phyloP scores from a whole-genome alignment of 2,329 filamentous ascomycete species.

The Epichloe gansuensis region DNA sequence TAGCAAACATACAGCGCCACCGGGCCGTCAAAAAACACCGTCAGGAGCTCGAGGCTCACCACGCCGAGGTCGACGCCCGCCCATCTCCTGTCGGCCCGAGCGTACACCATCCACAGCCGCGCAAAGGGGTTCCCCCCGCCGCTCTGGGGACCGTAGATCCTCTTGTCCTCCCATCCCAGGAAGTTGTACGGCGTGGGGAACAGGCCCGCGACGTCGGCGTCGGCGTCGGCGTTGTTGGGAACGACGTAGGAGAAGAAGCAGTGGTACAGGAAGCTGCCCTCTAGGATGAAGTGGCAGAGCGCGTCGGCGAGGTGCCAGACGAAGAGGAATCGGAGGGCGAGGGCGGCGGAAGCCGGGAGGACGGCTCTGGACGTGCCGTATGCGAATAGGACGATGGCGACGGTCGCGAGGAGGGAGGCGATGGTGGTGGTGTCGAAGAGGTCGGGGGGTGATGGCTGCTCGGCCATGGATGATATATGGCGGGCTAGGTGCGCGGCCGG shows the following conservation, averaged over 20 bases:
- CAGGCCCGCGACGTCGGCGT: slow-evolving; percentile 15
- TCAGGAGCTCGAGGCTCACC: slow-evolving; percentile 52
- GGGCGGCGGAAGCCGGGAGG: slow-evolving; percentile 36
- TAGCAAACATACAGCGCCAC: slow-evolving; percentile 48
- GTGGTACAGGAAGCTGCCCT: slow-evolving; percentile 85
- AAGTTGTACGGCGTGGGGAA: slow-evolving; percentile 40
- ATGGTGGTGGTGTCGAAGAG: slow-evolving; percentile 49
- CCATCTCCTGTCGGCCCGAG: slow-evolving; percentile 50
- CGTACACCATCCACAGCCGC: slow-evolving; percentile 57
- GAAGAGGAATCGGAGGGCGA: slow-evolving; percentile 64
- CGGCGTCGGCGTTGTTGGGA: slow-evolving; percentile 5
- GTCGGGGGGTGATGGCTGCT: slow-evolving; percentile 31
- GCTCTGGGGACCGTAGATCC: slow-evolving; percentile 44
- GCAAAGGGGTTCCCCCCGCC: slow-evolving; percentile 42
- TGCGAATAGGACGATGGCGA: slow-evolving; percentile 37
- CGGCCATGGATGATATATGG: neutral
- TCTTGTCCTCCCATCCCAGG: slow-evolving; percentile 30
- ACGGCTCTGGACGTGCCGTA: slow-evolving; percentile 34
- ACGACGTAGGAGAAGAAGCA: slow-evolving; percentile 61
- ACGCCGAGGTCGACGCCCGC: slow-evolving; percentile 49
- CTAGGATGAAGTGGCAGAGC: slow-evolving; percentile 80
- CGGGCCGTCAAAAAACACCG: slow-evolving; percentile 49
- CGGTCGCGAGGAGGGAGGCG: slow-evolving; percentile 41
- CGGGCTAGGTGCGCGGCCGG: too few species aligned
- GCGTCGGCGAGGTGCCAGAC: slow-evolving; percentile 93